phyloP scores from a whole-genome alignment of 2,329 filamentous ascomycete genomes.

The Chaetomium sp. region DNA sequence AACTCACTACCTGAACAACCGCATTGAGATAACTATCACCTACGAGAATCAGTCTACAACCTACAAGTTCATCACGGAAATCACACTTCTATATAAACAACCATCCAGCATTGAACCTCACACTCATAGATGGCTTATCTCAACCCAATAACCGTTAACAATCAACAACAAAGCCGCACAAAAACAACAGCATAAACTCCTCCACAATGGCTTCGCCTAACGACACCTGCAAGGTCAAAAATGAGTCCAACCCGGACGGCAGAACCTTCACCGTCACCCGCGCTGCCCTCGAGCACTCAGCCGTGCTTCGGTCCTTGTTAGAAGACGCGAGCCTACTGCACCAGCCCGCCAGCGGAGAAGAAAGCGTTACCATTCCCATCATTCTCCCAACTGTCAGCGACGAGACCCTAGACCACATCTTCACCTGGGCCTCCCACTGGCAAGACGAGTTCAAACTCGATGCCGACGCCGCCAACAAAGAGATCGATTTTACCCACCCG shows the following conservation, averaged over 20 bases:
- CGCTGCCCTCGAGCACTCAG: neutral
- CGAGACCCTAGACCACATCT: neutral
- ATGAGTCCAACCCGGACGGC: neutral
- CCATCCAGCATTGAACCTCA: too few relatives aligned
- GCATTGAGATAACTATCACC: too few relatives aligned
- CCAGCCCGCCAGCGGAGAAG: neutral
- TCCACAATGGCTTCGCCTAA: too few relatives aligned
- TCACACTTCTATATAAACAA: too few relatives aligned
- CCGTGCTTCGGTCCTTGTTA: neutral
- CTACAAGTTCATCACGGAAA: too few relatives aligned
- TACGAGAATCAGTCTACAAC: too few relatives aligned
- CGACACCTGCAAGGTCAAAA: neutral
- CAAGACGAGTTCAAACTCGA: neutral
- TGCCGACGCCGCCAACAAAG: neutral
- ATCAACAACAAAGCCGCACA: too few relatives aligned
- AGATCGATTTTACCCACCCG: neutral
- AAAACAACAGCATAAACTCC: too few relatives aligned
- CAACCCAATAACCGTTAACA: too few relatives aligned
- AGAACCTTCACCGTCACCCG: neutral
- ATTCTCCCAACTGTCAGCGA: neutral
- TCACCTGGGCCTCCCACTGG: neutral
- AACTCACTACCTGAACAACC: too few relatives aligned
- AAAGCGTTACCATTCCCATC: neutral
- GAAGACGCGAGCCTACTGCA: neutral
- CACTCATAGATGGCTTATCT: too few relatives aligned